phyloP scores from a whole-genome alignment of 306 rosid species.

The Inga oerstediana region DNA sequence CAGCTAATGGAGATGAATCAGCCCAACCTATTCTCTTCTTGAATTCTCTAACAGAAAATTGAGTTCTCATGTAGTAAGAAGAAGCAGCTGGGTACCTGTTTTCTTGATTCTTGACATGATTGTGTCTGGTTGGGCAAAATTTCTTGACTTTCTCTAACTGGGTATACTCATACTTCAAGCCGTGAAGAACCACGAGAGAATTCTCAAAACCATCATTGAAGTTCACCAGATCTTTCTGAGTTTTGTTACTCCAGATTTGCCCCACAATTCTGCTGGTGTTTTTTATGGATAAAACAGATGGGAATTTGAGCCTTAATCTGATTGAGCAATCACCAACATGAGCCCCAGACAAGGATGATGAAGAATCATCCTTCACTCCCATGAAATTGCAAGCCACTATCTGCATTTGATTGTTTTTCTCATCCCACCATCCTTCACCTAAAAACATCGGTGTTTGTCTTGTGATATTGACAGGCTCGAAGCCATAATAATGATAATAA shows the following conservation, averaged over 20 bases:
- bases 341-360: constrained; percentile 35
- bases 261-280: constrained; percentile 39
- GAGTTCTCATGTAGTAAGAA: constrained; percentile 42
- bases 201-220: constrained; percentile 16
- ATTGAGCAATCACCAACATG: constrained; percentile 57
- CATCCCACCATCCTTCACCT: constrained; percentile 52
- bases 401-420: constrained; percentile 32
- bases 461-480: not conserved
- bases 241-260: constrained; percentile 52
- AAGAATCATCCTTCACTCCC: not conserved
- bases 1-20: constrained; percentile 37
- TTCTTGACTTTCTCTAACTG: constrained; percentile 38
- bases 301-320: constrained; percentile 42
- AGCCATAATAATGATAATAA: not conserved
- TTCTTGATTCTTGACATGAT: constrained; percentile 12
- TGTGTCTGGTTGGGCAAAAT: constrained; percentile 35
- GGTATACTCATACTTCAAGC: constrained; percentile 53
- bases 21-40: constrained; percentile 34
- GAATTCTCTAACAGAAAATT: constrained; percentile 30
- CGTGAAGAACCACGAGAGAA: not conserved
- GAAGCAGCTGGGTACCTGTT: constrained; percentile 21
- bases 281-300: constrained; percentile 48
- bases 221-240: constrained; percentile 32
- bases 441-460: constrained; percentile 12
- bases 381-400: constrained; percentile 45